Conservation (phyloP, 345 rosid genomes). For the Boechera retrofracta region DNA sequence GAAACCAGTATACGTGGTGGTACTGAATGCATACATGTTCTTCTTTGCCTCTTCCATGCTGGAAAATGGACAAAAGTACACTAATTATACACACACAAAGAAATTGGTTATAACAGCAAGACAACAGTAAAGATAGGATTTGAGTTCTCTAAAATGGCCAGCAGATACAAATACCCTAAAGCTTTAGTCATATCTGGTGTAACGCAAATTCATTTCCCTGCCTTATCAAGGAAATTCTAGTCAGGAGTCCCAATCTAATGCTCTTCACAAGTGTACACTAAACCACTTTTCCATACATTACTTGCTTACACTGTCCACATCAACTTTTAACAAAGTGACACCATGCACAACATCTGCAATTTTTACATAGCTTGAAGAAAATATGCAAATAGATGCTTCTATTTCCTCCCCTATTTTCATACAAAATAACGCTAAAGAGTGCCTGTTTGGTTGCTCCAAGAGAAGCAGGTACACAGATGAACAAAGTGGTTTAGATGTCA, state of each 20-base stretch:
- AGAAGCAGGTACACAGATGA: too few species aligned
- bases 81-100: not conserved
- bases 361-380: constrained; percentile 12
- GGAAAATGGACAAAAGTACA: constrained; percentile 21
- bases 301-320: constrained; percentile 3
- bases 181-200: not conserved
- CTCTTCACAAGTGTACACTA: not conserved
- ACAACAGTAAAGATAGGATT: not conserved
- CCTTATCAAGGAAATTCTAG: not conserved
- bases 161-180: not conserved
- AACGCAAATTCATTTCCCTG: not conserved
- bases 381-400: not conserved
- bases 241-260: not conserved
- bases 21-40: constrained; percentile 95
- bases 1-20: constrained; percentile 92
- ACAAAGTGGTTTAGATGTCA: not conserved
- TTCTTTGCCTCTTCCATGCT: constrained; percentile 98
- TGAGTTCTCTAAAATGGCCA: not conserved
- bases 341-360: constrained; percentile 2
- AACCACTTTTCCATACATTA: constrained; percentile 3
- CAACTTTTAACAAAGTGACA: not conserved
- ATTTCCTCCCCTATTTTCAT: not conserved
- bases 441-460: too few species aligned
- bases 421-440: not conserved
- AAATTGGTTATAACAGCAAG: not conserved